These are phyloP conservation scores for Cyanidiococcus yangmingshanensis DNA, from an alignment of 23 red algal species.

Conservation along the genomic window DNA sequence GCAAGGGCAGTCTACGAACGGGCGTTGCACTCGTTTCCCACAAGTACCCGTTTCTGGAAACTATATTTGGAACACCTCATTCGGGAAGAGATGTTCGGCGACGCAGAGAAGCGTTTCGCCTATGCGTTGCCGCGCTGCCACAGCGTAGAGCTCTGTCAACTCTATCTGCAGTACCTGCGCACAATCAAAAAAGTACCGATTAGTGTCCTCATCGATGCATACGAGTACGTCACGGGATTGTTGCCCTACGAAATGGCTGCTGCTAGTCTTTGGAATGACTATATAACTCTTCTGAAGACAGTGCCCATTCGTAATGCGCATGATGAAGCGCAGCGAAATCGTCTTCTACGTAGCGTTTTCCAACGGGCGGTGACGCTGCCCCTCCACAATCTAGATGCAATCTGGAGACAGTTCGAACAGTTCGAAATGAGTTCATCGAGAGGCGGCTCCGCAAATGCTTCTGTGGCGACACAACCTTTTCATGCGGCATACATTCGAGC, in stretches of 20 bases:
- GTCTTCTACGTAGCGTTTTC: constrained; percentile 11
- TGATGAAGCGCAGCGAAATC: constrained; percentile 14
- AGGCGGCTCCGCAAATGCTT: neutral
- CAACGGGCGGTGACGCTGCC: constrained; percentile 20
- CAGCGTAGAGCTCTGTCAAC: constrained; percentile 22
- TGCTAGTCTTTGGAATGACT: constrained; percentile 20
- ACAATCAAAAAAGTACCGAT: constrained; percentile 4
- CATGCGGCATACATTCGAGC: constrained; percentile 1
- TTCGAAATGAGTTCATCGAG: constrained; percentile 6
- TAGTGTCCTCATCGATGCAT: constrained; percentile 21
- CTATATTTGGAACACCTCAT: constrained; percentile 29
- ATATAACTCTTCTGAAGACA: constrained; percentile 12
- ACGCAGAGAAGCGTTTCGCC: constrained; percentile 15
- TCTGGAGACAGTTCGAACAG: constrained; percentile 25
- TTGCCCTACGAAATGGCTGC: constrained; percentile 1
- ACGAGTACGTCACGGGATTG: constrained; percentile 8
- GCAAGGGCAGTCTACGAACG: constrained; percentile 17
- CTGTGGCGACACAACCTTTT: constrained; percentile 15
- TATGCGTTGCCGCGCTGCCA: constrained; percentile 25
- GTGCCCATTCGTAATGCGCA: constrained; percentile 16
- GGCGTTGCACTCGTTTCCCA: constrained; percentile 23
- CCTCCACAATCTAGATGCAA: constrained; percentile 25
- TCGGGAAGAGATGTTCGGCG: neutral
- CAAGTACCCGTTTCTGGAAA: constrained; percentile 19
- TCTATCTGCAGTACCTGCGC: constrained; percentile 28